Evolutionary conservation across 306 rosid genomes (phyloP), one percentile per base, ranked within the genome.

Genomic region (Ziziphus jujuba): DNA sequence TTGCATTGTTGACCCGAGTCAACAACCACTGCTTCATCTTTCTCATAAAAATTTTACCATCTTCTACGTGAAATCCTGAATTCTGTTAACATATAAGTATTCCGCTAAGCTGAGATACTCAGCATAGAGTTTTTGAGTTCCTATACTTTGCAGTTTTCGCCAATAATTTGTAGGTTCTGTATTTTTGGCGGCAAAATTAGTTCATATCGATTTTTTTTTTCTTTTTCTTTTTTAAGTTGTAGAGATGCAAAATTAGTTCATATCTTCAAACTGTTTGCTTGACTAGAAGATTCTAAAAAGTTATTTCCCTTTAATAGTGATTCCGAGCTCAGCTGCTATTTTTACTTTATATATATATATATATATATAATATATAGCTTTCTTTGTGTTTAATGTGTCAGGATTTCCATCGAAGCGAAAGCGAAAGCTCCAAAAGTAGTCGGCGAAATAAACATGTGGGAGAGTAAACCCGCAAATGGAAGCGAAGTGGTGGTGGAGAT

Each of bases 401-500:
- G 87, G 73, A 72, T 59, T 56, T 33, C 57, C 56, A 72, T 81
- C 89, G 88, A 77, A 73, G 67, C 60, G 33, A 53, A 64, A 62
- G 71, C 58, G 40, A 77, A 71, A 70, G 62, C 65, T 62, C 63
- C 21, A 17, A 76, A 59, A 28, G 33, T 2, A 28, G 33, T 2
- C 44, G 78, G 83, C 40, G 88, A 75, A 75, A 56, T 70, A 62
- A 84, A 77, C 86, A 84, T 79, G 86, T n/a, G 71, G 33, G 90
- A 77, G 81, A 92, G 75, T 80, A 81, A 73, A 82, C 50, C 33
- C 2, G 33, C 59, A 15, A 69, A 77, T 51, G 84, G 56, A 10
- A 65, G 77, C 59, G 81, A 85, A 67, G 87, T 92, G 59, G 75
- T 77, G 24, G 81, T 89, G 6, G 81, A 79, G 19, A 84, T 86